Evolutionary conservation across 305 asterid genomes (phyloP).

Genomic region (Ajuga reptans): DNA sequence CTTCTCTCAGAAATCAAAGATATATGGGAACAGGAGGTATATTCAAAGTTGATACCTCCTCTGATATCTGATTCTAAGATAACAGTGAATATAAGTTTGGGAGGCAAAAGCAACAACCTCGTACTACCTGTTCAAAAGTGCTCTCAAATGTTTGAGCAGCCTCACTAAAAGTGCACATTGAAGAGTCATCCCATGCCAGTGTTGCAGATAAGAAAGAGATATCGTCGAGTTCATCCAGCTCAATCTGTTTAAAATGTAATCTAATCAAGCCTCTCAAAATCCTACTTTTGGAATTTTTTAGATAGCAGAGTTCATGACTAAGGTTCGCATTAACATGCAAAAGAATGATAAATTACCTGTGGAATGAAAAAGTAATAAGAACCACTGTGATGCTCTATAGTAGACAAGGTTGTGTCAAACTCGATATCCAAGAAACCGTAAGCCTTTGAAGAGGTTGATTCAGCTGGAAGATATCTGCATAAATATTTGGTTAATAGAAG

Average conservation of each 20-base stretch:
- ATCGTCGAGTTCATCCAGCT: conserved; percentile 67
- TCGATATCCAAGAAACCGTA: conserved; percentile 71
- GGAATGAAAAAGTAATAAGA: conserved; percentile 71
- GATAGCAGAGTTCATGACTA: neutral
- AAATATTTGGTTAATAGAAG: conserved; percentile 22
- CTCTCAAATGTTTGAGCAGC: conserved; percentile 47
- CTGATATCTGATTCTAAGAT: conserved; percentile 5
- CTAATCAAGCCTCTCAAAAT: conserved; percentile 8
- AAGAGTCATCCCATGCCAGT: conserved; percentile 73
- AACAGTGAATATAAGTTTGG: neutral
- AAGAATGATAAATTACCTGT: conserved; percentile 42
- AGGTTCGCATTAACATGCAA: conserved; percentile 14
- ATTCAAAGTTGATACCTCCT: neutral
- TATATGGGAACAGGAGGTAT: neutral
- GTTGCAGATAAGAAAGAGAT: conserved; percentile 56
- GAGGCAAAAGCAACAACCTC: conserved; percentile 19
- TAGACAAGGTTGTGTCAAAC: conserved; percentile 39
- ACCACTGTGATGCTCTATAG: conserved; percentile 53
- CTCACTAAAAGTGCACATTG: conserved; percentile 47
- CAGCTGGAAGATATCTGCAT: conserved; percentile 57
- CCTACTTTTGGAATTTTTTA: neutral
- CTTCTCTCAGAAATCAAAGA: neutral
- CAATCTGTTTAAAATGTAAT: conserved; percentile 50
- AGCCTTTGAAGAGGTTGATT: conserved; percentile 62
- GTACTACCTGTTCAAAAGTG: conserved; percentile 64